These are phyloP conservation scores for Lolium multiflorum DNA, from an alignment of 176 grass and related monocot genomes.

Conservation along the genomic window DNA sequence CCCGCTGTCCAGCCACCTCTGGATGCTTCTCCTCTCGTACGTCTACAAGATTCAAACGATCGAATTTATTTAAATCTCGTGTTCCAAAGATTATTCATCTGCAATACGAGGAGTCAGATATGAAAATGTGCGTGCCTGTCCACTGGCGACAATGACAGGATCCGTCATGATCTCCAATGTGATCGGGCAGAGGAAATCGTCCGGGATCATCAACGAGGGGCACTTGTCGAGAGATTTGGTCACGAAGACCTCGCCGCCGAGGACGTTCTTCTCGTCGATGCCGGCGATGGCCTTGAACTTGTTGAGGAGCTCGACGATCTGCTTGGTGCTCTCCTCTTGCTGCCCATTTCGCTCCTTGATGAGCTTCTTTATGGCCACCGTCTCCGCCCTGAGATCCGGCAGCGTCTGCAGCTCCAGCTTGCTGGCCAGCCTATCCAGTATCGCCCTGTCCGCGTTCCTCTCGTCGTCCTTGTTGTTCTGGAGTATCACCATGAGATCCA, in stretches of 20 bases:
- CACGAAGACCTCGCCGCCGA: slow-evolving; percentile 63
- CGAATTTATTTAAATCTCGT: too few relatives aligned
- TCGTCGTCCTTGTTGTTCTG: slow-evolving; percentile 56
- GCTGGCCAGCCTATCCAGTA: slow-evolving; percentile 69
- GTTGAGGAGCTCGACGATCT: slow-evolving; percentile 62
- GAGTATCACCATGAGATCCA: slow-evolving; percentile 84
- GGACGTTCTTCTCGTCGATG: slow-evolving; percentile 57
- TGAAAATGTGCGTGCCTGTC: slow-evolving; percentile 50
- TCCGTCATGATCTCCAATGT: slow-evolving; percentile 75
- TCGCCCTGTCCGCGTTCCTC: slow-evolving; percentile 61
- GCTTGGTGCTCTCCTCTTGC: slow-evolving; percentile 48
- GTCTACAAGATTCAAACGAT: slow-evolving; percentile 37
- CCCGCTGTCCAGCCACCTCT: slow-evolving; percentile 67
- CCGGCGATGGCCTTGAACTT: slow-evolving; percentile 71
- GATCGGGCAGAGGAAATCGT: slow-evolving; percentile 76
- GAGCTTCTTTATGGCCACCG: slow-evolving; percentile 71
- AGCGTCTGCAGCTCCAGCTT: slow-evolving; percentile 72
- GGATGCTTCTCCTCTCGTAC: slow-evolving; percentile 75
- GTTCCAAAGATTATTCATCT: too few relatives aligned
- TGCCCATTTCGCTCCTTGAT: slow-evolving; percentile 59
- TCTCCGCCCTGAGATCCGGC: slow-evolving; percentile 73
- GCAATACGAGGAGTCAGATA: background rate
- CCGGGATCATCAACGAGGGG: slow-evolving; percentile 65
- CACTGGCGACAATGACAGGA: slow-evolving; percentile 70
- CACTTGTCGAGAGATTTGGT: slow-evolving; percentile 67